Evolutionary conservation across 2,329 filamentous ascomycete genomes (phyloP).

Genomic region (Fusarium hainanense): DNA sequence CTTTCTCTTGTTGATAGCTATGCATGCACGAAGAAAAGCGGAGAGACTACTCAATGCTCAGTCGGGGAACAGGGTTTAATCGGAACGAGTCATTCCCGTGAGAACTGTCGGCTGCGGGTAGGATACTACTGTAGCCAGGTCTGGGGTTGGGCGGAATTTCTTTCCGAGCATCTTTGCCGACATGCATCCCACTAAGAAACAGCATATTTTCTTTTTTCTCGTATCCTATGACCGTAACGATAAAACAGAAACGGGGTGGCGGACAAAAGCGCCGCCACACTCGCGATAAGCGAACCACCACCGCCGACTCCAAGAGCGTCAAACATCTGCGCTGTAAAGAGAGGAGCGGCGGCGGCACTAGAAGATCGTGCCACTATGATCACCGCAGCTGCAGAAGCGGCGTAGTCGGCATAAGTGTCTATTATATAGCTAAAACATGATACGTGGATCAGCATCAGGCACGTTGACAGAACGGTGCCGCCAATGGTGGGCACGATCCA

Average conservation of each 20-base stretch:
- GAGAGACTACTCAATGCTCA: too few relatives aligned
- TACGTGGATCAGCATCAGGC: background rate
- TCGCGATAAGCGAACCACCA: background rate
- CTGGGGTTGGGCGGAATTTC: accelerated
- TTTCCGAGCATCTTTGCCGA: too few relatives aligned
- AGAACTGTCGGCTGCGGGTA: too few relatives aligned
- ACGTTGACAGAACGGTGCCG: background rate
- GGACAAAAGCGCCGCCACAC: background rate
- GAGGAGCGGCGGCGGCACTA: background rate
- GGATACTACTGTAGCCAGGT: too few relatives aligned
- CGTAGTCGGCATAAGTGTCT: background rate
- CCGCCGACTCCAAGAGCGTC: background rate
- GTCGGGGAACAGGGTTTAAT: too few relatives aligned
- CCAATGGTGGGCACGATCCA: background rate
- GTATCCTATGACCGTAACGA: background rate
- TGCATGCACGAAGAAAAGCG: too few relatives aligned
- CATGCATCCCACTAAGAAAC: too few relatives aligned
- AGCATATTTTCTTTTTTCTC: background rate
- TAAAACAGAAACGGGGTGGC: background rate
- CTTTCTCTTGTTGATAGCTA: too few relatives aligned
- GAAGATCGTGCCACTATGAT: background rate
- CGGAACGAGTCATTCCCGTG: accelerated
- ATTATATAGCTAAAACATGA: background rate
- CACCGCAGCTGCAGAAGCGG: background rate
- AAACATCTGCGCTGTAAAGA: background rate